A percentile compares a stretch with the other conserved stretches of the same genome.
Conservation (phyloP, 1,284 basidiomycete genomes). For the Ustilago esculenta region DNA sequence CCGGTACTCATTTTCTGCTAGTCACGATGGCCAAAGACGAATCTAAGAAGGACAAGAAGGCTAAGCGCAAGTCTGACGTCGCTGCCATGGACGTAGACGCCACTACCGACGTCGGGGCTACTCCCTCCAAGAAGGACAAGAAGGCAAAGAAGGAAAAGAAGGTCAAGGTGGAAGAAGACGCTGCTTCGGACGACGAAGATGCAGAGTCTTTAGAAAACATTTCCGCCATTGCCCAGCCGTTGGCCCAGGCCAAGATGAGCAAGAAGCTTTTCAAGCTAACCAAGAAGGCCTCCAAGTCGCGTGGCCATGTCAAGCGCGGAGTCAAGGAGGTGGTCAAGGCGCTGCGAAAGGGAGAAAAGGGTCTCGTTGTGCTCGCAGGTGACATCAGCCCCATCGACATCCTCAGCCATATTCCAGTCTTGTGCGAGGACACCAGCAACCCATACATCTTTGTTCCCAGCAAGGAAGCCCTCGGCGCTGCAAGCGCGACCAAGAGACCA, state of each 20-base stretch:
- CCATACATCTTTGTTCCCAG: conserved; percentile 79
- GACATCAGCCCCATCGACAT: conserved; percentile 99
- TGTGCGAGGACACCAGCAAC: conserved; percentile 92
- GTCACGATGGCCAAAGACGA: conserved; percentile 57
- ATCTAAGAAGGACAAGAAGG: conserved; percentile 60
- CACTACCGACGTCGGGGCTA: conserved; percentile 19
- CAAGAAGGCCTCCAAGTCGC: conserved; percentile 65
- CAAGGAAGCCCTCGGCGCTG: conserved; percentile 82
- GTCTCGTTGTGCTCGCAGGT: conserved; percentile 87
- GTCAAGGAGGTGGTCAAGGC: conserved; percentile 67
- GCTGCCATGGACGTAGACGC: conserved; percentile 44
- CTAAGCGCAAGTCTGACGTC: conserved; percentile 50
- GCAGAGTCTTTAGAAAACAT: conserved; percentile 27
- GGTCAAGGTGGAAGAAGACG: conserved; percentile 37
- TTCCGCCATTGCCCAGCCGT: conserved; percentile 62
- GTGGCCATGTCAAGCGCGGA: conserved; percentile 66
- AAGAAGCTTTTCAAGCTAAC: conserved; percentile 67
- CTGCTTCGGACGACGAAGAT: conserved; percentile 45
- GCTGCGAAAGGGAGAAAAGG: conserved; percentile 65
- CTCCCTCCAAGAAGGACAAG: conserved; percentile 51
- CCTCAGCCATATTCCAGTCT: conserved; percentile 91
- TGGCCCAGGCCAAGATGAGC: conserved; percentile 58
- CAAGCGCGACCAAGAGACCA: conserved; percentile 95
- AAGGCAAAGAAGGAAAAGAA: conserved; percentile 58
- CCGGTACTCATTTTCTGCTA: not conserved